Base-by-base conservation (phyloP, 768 basidiomycete species). In the Xerocomus brunneocitrinus region DNA sequence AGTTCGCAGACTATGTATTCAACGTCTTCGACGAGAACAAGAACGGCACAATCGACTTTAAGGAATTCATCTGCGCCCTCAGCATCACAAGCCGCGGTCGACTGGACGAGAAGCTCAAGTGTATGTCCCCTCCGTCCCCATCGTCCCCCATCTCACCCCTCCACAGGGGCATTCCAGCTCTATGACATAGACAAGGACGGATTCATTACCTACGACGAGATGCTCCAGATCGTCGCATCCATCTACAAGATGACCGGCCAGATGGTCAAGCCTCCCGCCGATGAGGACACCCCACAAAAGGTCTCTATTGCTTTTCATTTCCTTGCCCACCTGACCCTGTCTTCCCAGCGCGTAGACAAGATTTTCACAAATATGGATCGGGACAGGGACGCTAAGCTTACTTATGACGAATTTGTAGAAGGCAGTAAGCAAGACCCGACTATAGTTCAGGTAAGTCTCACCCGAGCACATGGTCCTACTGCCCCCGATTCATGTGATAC, bases 171-270 rank as follows among this genome's bases (percentile, higher is more conserved):
- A 14, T 99, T 98, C 83, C 93, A 98, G 70, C 78, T 99, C 40
- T 99, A 99, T 70, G 97, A 99, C 67, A 98, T 99, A 63, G 92
- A 99, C 75, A 92, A 92, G 62, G 97, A 99, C 67, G 97, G 97
- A 8, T 88, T 82, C 62, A 98, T 99, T 75, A 97, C 97, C 38
- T 98, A 98, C 72, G 87, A 94, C 66, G 97, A 99, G 75, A 99
- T 99, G 97, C 84, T 98, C 31, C 86, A 91, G 76, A 99, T 99
- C 68, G 97, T 99, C 8, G 83, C 88, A 63, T 88, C 92, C 42
- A 99, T 99, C 74, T 99, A 98, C 80, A 98, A 95, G 82, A 98
- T 99, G 97, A 98, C 97, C 4, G 97, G 97, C 19, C 86, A 95
- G 71, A 98, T 98, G 95, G 95, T 98, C 58, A 95, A 94, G 69